Base-by-base conservation (phyloP, 345 rosid species). In the Eucalyptus guilfoylei region DNA sequence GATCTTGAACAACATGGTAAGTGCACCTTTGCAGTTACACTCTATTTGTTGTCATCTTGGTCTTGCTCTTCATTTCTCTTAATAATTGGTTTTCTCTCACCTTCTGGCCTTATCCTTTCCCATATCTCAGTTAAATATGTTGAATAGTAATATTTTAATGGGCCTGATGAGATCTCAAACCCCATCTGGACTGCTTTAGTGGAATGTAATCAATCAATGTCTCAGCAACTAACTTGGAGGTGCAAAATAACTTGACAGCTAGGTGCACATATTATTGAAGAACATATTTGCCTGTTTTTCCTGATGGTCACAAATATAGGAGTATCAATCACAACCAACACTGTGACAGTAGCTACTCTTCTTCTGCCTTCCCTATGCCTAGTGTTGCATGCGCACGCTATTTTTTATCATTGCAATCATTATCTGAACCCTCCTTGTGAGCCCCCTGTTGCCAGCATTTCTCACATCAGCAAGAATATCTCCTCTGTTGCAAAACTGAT, bases 1-100 rank as follows among this genome's bases (percentile, higher is more conserved):
- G 98, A 94, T 83, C 95, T 97, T 89, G 93, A 93, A 85, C 95
- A 93, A 88, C 95, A 95, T 89, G 98, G 99, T 97, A 92, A 91
- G 93, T 72, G 72, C 85, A 83, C 34, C 89, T 54, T 37, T 24
- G 37, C 32, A 21, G 26, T 24, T 28, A 19, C 32, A 64, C 85
- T 55, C 48, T 76, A 11, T 37, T 19, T 40, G 45, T 72, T 72
- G 28, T 76, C 23, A 9, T 37, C 28, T 12, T 76, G 44, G 87
- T 85, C 34, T n/a, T 47, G 34, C 87, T 85, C 87, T 45, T 47
- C 37, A 2, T 28, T 48, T 85, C 40, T 44, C 24, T 19, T 16
- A 6, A 28, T 23, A n/a, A 48, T 88, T 30, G 37, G 45, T 45
- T 88, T 72, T 19, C 23, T 47, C 47, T 88, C 81, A 37, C 81